These are phyloP conservation scores for Pichia sp. DNA, from an alignment of 1,139 yeast genomes.

Conservation along the genomic window DNA sequence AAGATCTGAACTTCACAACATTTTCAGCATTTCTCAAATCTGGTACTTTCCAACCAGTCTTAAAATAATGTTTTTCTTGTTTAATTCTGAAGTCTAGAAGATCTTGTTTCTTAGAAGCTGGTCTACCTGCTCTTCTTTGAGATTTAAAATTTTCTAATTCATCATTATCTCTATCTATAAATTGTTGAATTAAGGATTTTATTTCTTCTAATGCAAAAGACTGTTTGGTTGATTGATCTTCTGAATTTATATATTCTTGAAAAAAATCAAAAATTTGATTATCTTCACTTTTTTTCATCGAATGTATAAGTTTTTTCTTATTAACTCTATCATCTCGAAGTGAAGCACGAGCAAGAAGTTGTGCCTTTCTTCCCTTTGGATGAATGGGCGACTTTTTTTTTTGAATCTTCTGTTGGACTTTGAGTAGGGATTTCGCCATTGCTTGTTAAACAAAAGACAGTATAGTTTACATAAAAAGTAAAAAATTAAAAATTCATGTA, in stretches of 20 bases:
- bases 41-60: conserved; percentile 68
- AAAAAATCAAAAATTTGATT: conserved; percentile 52
- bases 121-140: conserved; percentile 82
- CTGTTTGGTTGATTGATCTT: conserved; percentile 33
- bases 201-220: conserved; percentile 36
- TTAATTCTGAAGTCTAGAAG: conserved; percentile 55
- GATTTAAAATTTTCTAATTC: conserved; percentile 55
- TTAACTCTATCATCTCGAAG: conserved; percentile 68
- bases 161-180: conserved; percentile 63
- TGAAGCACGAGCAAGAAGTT: conserved; percentile 79
- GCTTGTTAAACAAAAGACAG: neutral
- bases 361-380: conserved; percentile 83
- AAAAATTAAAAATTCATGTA: neutral
- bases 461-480: neutral
- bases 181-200: conserved; percentile 53
- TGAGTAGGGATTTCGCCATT: conserved; percentile 51
- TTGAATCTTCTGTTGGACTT: conserved; percentile 59
- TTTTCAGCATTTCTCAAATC: conserved; percentile 58
- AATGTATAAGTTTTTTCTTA: conserved; percentile 47
- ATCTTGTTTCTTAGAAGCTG: conserved; percentile 65
- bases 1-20: conserved; percentile 52
- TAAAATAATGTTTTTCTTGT: conserved; percentile 54
- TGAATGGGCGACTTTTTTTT: conserved; percentile 64
- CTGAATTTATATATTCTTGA: conserved; percentile 47
- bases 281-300: conserved; percentile 56